Base-by-base conservation (phyloP, 2,329 filamentous ascomycete species). In the Paramyrothecium sp. region DNA sequence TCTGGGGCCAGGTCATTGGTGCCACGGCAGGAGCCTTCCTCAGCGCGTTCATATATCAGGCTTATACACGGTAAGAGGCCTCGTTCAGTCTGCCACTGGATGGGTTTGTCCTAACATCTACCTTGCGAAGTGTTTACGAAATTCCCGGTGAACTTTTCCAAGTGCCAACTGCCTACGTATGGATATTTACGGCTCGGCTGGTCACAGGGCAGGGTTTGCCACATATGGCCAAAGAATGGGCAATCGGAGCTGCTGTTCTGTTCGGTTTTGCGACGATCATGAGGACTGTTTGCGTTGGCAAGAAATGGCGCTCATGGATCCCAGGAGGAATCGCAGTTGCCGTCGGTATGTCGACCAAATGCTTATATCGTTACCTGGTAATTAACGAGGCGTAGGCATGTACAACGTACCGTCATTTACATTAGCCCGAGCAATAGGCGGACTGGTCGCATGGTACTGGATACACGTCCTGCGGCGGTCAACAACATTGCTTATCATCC, bases 351-450 rank as follows among this genome's bases (percentile, higher is more conserved):
- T 63, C 38, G 38, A 53, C 20, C n/a, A 3, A 51, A 10, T 13
- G 49, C 19, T 30, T 23, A n/a, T 7, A 21, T 16, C 30, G 49
- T n/a, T 51, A 26, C 19, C 7, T 49, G 3, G 5, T 49, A 11
- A 7, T 30, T 53, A 41, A 53, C 30, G 10, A 44, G 38, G 38
- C 5, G 7, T 64, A 89, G 89, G 95, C 52, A 99, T 99, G 87
- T 99, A 98, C 75, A 99, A 98, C 67, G 92, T 94, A 1, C 95
- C 95, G 0, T 96, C 92, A 0, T 99, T 99, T 70, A 99, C 95
- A 0, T 78, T 99, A 41, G 93, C 95, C 1, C 81, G 95, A 60
- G 90, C 92, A 0, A 85, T 91, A 11, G 95, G 95, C 3, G 95
- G 95, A 0, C 51, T 86, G 8, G 64, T 83, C 26, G 88, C 86